Base-by-base conservation (phyloP, 108 stramenopile genomes). In the Cyclotella kingstonii region DNA sequence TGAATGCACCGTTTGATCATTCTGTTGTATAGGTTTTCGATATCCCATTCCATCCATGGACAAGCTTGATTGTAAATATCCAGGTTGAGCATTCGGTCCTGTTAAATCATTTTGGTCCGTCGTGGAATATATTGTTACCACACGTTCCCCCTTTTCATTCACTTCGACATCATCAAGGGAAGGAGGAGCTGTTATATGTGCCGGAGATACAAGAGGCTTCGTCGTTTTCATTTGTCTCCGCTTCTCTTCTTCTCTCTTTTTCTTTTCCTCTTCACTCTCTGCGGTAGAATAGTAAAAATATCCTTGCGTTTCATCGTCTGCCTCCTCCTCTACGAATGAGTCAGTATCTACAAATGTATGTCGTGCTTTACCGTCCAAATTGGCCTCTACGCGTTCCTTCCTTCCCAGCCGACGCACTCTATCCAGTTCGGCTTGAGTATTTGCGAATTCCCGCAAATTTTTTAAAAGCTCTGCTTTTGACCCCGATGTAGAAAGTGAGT, bases 91-190 rank as follows among this genome's bases (percentile, higher is more conserved):
- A 0, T 53, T 65, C 55, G 83, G 56, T 36, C 84, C 81, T 4
- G 92, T 93, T 64, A 93, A 49, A 54, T 93, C 92, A 69, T 93
- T 93, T 3, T 68, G 76, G 27, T 93, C 92, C 5, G 76, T 82
- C 11, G 92, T 84, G 26, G 84, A 84, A 59, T 90, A 93, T 0
- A 88, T 51, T 3, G 92, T 90, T 2, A 90, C 92, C 0, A 86
- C 82, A 33, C 84, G 71, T 70, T 89, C 89, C 36, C 92, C 92
- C 45, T 87, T 67, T 61, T 83, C 92, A 45, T 89, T 84, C 15
- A 82, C 79, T 63, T 81, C 60, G 11, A 77, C 34, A 35, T 54
- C 58, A 10, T 81, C 75, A 10, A 85, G 88, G 8, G 70, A 72
- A 11, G 78, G 83, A 28, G 86, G 80, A 28, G 87, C 79, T 1